Evolutionary conservation across 768 basidiomycete species (phyloP).

Genomic region (Lactarius quietus): DNA sequence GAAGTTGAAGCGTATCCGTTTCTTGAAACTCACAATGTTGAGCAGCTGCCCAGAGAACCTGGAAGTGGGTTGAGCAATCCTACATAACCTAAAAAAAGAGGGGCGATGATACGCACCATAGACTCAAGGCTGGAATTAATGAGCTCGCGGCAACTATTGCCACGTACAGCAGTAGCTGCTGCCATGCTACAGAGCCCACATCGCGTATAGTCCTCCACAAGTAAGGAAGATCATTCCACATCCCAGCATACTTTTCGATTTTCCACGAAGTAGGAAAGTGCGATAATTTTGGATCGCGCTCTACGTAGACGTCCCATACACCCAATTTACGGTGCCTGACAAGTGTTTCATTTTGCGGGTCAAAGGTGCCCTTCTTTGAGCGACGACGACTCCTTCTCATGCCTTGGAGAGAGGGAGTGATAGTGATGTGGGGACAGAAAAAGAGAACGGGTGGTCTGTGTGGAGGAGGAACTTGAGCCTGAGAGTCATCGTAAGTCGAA

Average conservation of each 20-base stretch:
- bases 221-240: conserved; percentile 53
- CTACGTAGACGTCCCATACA: conserved; percentile 76
- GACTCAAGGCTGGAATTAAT: conserved; percentile 12
- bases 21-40: conserved; percentile 27
- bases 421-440: not conserved
- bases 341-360: conserved; percentile 5
- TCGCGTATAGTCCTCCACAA: conserved; percentile 54
- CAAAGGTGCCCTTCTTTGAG: not conserved
- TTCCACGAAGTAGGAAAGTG: conserved; percentile 39
- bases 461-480: not conserved
- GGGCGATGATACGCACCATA: conserved; percentile 7
- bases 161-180: conserved; percentile 11
- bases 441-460: not conserved
- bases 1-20: not conserved
- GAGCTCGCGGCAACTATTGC: not conserved
- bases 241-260: conserved; percentile 46
- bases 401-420: not conserved
- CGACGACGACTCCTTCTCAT: conserved; percentile 3
- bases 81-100: not conserved
- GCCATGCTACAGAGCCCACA: conserved; percentile 12
- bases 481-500: not conserved
- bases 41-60: conserved; percentile 21
- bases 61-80: not conserved
- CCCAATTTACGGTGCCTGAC: conserved; percentile 62
- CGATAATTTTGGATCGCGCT: conserved; percentile 40